Conservation (phyloP, 495 filamentous ascomycete genomes). For the Penicillium bovifimosum region DNA sequence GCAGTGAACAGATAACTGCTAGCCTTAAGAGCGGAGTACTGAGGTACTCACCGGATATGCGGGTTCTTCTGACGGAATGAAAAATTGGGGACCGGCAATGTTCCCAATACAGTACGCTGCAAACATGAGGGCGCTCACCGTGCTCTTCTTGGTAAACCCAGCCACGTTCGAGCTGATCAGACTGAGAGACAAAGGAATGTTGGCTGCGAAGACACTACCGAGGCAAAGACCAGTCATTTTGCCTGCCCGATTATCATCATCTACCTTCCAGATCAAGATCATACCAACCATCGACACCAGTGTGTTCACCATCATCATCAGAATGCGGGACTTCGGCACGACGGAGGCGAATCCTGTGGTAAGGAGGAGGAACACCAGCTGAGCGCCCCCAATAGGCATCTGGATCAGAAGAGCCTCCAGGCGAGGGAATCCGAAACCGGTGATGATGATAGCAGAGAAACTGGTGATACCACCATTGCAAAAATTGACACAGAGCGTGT, state of each 20-base stretch:
- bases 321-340: constrained; percentile 22
- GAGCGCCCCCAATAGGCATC: constrained; percentile 33
- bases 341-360: constrained; percentile 28
- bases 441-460: constrained; percentile 39
- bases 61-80: constrained; percentile 30
- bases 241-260: constrained; percentile 43
- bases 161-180: constrained; percentile 56
- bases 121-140: constrained; percentile 37
- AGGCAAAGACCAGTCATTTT: constrained; percentile 53
- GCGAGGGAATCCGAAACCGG: constrained; percentile 36
- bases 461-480: constrained; percentile 44
- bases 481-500: constrained; percentile 37
- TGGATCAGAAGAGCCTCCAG: constrained; percentile 34
- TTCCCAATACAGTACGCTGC: constrained; percentile 36
- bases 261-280: constrained; percentile 53
- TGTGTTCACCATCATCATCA: constrained; percentile 32
- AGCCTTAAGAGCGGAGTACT: constrained; percentile 8
- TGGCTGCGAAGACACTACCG: constrained; percentile 44
- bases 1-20: background rate
- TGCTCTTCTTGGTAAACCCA: constrained; percentile 60
- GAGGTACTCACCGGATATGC: constrained; percentile 24
- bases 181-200: constrained; percentile 51
- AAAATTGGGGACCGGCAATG: constrained; percentile 37
- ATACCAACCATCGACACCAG: constrained; percentile 46
- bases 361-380: constrained; percentile 33